These are phyloP conservation scores for Chimonanthus praecox DNA, from an alignment of 164 flowering plant species.

Conservation along the genomic window DNA sequence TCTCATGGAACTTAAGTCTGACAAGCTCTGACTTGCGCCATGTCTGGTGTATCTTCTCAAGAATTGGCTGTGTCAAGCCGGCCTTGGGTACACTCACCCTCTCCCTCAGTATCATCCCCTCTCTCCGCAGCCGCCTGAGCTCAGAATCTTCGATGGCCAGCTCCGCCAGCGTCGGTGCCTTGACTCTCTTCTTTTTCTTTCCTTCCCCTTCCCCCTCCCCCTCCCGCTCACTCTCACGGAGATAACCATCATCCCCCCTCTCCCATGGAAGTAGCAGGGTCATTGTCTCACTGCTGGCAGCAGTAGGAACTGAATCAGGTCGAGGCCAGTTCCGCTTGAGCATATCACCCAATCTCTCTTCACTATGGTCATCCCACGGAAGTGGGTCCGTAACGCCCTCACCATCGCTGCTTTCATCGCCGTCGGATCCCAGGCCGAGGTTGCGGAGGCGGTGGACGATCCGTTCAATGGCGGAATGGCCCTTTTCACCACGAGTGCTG, in stretches of 20 bases:
- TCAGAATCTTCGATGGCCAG: constrained; percentile 78
- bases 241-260: constrained; percentile 17
- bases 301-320: constrained; percentile 49
- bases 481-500: constrained; percentile 15
- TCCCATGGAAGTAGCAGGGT: constrained; percentile 69
- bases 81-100: constrained; percentile 86
- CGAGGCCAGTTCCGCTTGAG: constrained; percentile 78
- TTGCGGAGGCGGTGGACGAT: constrained; percentile 76
- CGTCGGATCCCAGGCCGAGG: constrained; percentile 63
- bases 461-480: constrained; percentile 56
- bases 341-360: constrained; percentile 76
- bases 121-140: constrained; percentile 72
- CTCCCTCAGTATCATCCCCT: constrained; percentile 73
- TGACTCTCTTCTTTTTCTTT: constrained; percentile 39
- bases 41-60: constrained; percentile 74
- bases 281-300: constrained; percentile 22
- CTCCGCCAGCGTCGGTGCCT: constrained; percentile 82
- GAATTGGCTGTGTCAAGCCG: constrained; percentile 68
- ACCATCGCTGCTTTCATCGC: constrained; percentile 21
- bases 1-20: constrained; percentile 90
- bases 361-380: constrained; percentile 30
- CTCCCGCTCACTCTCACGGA: constrained; percentile 21
- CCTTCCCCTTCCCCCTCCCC: constrained; percentile 27
- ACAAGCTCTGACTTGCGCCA: constrained; percentile 93
- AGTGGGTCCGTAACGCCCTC: constrained; percentile 32